Evolutionary conservation across 2,329 filamentous ascomycete genomes (phyloP), one percentile per base, ranked within the genome.

Genomic region (Colletotrichum sp.): DNA sequence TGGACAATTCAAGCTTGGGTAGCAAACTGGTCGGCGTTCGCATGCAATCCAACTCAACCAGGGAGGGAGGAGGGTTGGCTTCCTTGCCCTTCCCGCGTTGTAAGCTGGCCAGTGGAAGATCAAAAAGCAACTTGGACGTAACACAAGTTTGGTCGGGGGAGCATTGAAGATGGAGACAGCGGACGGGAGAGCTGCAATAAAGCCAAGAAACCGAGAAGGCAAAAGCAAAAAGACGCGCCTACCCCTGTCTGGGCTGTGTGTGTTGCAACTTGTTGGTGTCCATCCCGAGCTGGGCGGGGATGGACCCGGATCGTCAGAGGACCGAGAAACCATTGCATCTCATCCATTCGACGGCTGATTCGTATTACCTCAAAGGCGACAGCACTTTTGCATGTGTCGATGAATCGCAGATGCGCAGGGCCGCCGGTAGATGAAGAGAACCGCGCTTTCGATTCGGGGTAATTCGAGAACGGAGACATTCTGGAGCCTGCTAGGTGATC

Each of bases 151-250:
- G 63, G 26, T 59, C 24, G 52, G 34, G 21, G 64, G 26, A 26
- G 55, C 70, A 52, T 60, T 68, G 55, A 36, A 24, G n/a, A 63
- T 63, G 36, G 71, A 24, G 36, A 61, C 34, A n/a, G 66, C 55
- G 16, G 70, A 43, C 36, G 66, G 66, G 66, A 74, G 57, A 74
- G 57, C 39, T 70, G 57, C 57, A 74, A 64, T 59, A 34, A 57
- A 39, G 61, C 30, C 69, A 66, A 66, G 69, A 72, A 13, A 32
- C 21, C 48, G 12, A 13, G 12, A 57, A 26, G 69, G 24, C 28
- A 59, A 66, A 48, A 59, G 21, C 32, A 68, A 55, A 57, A 39
- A 72, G 61, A 67, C 60, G 43, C n/a, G 12, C 69, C 21, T 30
- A 39, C 34, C 63, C 52, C 26, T 26, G 52, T 32, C 26, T 63